Percentiles rank a stretch among this genome's conserved stretches.
Conservation (phyloP, 371 early-diverging fungal genomes). For the Lichtheimia ramosa region DNA sequence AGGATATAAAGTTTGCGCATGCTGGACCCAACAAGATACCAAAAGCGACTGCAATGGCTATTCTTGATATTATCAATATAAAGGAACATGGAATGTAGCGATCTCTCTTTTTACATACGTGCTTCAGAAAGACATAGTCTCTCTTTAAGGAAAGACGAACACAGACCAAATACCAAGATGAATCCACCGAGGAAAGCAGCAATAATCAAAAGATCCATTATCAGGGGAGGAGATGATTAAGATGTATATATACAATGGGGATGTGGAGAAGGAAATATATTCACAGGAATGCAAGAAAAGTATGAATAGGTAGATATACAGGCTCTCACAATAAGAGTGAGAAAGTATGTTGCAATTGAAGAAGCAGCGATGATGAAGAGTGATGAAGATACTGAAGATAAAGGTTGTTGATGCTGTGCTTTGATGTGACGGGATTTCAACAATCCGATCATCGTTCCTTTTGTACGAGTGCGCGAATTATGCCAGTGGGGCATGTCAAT, state of each 20-base stretch:
- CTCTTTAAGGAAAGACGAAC: slow-evolving; percentile 89
- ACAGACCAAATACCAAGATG: slow-evolving; percentile 78
- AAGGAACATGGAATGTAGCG: neutral
- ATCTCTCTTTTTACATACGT: slow-evolving; percentile 40
- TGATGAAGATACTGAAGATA: too few relatives aligned
- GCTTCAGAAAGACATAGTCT: slow-evolving; percentile 89
- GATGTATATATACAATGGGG: too few relatives aligned
- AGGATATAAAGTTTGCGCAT: slow-evolving; percentile 46
- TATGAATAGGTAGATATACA: too few relatives aligned
- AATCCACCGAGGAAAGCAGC: slow-evolving; percentile 74
- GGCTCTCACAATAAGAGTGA: too few relatives aligned
- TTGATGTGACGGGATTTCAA: neutral
- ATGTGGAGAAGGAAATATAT: too few relatives aligned
- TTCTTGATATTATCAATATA: neutral
- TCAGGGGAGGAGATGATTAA: too few relatives aligned
- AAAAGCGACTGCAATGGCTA: slow-evolving; percentile 76
- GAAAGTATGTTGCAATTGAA: too few relatives aligned
- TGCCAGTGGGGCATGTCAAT: neutral
- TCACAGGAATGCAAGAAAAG: too few relatives aligned
- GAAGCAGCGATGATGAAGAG: too few relatives aligned
- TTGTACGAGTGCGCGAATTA: slow-evolving; percentile 7
- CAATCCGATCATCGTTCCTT: neutral
- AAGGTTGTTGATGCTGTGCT: too few relatives aligned
- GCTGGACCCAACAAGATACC: slow-evolving; percentile 87
- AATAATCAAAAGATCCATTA: slow-evolving; percentile 19